A percentile compares a stretch with the other conserved stretches of the same genome.
These are phyloP conservation scores for Plasmodium vivax DNA, from an alignment of 169 alveolate genomes.

Conservation along the genomic window DNA sequence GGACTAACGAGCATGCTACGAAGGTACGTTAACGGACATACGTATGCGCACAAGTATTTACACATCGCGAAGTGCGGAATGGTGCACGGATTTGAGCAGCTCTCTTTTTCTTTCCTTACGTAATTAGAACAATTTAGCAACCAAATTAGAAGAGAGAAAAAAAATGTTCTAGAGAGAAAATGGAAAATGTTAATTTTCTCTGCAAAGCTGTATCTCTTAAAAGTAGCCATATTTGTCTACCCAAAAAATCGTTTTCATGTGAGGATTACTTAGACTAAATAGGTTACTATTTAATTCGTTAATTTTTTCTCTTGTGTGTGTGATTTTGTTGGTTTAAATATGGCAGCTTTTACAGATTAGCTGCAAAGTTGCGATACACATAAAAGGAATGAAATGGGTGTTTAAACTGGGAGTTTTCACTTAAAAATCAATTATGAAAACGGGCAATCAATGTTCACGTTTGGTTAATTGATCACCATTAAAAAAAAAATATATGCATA, in stretches of 20 bases:
- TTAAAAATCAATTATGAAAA: no score
- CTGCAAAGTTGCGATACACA: not conserved
- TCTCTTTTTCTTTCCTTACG: not conserved
- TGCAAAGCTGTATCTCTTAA: not conserved
- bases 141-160: not conserved
- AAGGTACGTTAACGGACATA: not conserved
- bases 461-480: no score
- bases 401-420: not conserved
- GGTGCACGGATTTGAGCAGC: not conserved
- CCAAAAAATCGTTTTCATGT: not conserved
- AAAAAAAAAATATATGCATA: not conserved
- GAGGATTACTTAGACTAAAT: not conserved
- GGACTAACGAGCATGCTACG: not conserved
- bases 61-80: not conserved
- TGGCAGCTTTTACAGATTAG: not conserved
- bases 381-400: not conserved
- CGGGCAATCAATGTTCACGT: not conserved
- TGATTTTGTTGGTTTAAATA: not conserved
- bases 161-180: not conserved
- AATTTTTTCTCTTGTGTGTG: not conserved
- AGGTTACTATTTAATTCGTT: not conserved
- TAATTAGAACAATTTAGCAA: not conserved
- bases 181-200: not conserved
- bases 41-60: not conserved
- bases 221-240: not conserved